Evolutionary conservation across 768 basidiomycete genomes (phyloP), one percentile per base, ranked within the genome.

Genomic region (Phlegmacium glaucopus): DNA sequence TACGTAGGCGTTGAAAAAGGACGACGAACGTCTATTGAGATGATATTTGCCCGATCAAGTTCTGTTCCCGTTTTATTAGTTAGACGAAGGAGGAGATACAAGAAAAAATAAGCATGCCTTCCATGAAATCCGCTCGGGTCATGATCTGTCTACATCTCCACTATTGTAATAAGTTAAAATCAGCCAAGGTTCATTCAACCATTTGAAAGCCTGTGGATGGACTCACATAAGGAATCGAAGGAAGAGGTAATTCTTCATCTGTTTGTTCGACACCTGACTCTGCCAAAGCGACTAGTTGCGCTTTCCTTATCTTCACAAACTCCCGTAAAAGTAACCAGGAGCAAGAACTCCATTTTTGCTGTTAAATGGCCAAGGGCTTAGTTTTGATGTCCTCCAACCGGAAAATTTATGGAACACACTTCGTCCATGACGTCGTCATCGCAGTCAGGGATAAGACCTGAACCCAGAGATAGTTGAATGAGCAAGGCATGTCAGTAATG

Each of bases 361-460:
- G 25, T 4, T 17, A 49, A 40, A 37, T 44, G 26, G n/a, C n/a
- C 16, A 15, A 36, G 26, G 43, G 26, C 15, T 17, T 38, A 34
- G 9, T 11, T 34, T 22, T 25, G 16, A 37, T 48, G 10, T 49
- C 28, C 13, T 11, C 6, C 12, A 12, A 10, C 4, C 39, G 28
- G 50, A 10, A 38, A 13, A 3, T 4, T 18, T 18, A n/a, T 32
- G 36, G 28, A 39, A 62, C 71, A 52, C 55, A 87, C 87, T 74
- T 92, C 92, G 64, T 93, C 91, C 90, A 89, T 90, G 48, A 89
- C 82, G 58, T 89, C 86, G 66, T 90, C 87, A 62, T 92, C 90
- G 58, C 81, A 84, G 59, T 90, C 90, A 7, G 79, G 78, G 48
- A 93, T 92, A 40, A 91, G 71, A 3, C 73, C 77, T 78, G 36